Conservation (phyloP, 2,329 filamentous ascomycete species). For the Madurella fahalii region DNA sequence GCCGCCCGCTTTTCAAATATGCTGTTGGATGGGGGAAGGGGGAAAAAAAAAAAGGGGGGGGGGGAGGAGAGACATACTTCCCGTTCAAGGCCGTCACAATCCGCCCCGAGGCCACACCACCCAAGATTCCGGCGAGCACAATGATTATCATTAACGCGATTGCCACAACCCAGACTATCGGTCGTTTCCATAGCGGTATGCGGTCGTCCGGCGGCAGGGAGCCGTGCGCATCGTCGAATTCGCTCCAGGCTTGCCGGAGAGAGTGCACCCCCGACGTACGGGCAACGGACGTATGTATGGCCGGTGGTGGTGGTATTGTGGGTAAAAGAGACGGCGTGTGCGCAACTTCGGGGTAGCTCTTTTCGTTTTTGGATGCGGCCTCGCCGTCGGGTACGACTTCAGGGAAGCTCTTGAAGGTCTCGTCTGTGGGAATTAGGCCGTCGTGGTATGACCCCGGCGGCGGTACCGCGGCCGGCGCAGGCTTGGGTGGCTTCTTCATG, state of each 20-base stretch:
- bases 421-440: conserved; percentile 12
- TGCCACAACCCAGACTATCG: conserved; percentile 11
- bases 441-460: conserved; percentile 14
- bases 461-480: too few relatives aligned
- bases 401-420: conserved; percentile 5
- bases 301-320: not conserved
- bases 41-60: too few relatives aligned
- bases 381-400: conserved; percentile 13
- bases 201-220: not conserved
- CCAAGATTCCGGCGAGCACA: conserved; percentile 18
- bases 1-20: not conserved
- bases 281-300: not conserved
- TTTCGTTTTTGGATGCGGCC: conserved; percentile 8
- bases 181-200: conserved; percentile 7
- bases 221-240: conserved; percentile 1
- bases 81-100: conserved; percentile 7
- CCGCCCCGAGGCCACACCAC: conserved; percentile 15
- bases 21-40: too few relatives aligned
- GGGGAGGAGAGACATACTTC: too few relatives aligned
- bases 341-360: conserved; percentile 15
- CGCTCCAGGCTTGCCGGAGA: conserved; percentile 16
- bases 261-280: conserved; percentile 15
- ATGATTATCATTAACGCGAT: conserved; percentile 9
- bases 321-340: not conserved
- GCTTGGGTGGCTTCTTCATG: conserved; percentile 1